Base-by-base conservation (phyloP, 768 basidiomycete species). In the Termitomyces sp. region DNA sequence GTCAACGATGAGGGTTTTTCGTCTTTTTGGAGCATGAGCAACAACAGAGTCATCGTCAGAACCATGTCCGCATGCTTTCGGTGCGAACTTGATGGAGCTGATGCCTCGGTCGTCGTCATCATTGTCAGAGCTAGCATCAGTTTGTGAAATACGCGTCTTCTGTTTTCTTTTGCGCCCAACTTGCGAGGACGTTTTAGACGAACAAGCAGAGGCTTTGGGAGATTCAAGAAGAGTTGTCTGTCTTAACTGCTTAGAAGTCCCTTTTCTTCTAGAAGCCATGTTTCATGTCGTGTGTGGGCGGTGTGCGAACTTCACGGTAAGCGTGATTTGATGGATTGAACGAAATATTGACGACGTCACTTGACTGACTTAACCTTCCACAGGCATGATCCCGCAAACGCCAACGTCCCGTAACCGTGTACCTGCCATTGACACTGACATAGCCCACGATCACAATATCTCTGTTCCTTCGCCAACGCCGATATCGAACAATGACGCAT, bases 31-130 rank as follows among this genome's bases (percentile, higher is more conserved):
- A 31, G 50, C 20, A 12, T 37, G 33, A 37, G 20, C 39, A 18
- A 51, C 20, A 28, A 20, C 28, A 16, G 47, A 28, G 18, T 37
- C 54, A 20, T 54, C 36, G 13, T 54, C 56, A 20, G 34, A 44
- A 7, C 29, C 36, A 18, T 45, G 26, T 5, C 8, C 3, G 20
- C 62, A 58, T 33, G 57, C 57, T 42, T 71, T 60, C 18, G 77
- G 71, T 58, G 79, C 80, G 51, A 88, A 80, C 45, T 65, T 77
- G 50, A 87, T 84, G 28, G 72, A 77, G 16, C 73, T 77, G 41
- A 84, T 75, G 58, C 79, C 62, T 48, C 66, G 69, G 7, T 64
- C 60, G 8, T 56, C 65, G 29, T 65, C 60, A 36, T 33, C 31
- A 8, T 62, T 61, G 46, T 60, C 61, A 57, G 56, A 61, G 31